phyloP scores from a whole-genome alignment of 371 early-diverging fungal species.

The Globomyces sp. region DNA sequence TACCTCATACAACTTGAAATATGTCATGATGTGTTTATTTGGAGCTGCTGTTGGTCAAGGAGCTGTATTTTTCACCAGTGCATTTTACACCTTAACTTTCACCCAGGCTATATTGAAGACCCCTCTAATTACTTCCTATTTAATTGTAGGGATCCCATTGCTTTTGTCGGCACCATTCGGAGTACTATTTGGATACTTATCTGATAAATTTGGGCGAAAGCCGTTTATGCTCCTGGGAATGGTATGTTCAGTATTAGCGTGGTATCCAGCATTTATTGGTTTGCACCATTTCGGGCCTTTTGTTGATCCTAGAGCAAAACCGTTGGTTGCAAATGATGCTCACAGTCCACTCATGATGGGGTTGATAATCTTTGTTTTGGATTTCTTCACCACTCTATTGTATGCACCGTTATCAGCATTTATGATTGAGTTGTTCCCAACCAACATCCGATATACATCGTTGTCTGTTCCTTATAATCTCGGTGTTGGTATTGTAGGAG shows the following conservation, averaged over 20 bases:
- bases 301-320: neutral
- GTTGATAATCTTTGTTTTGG: constrained; percentile 18
- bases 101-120: neutral
- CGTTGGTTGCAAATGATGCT: neutral
- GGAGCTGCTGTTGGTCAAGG: constrained; percentile 27
- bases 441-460: constrained; percentile 24
- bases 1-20: constrained; percentile 14
- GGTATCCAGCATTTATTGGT: constrained; percentile 22
- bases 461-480: constrained; percentile 18
- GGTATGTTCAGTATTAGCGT: neutral
- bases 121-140: constrained; percentile 2
- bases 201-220: constrained; percentile 24
- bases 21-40: constrained; percentile 6
- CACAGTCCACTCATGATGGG: constrained; percentile 19
- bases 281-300: constrained; percentile 10
- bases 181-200: constrained; percentile 17
- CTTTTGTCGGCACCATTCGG: constrained; percentile 18
- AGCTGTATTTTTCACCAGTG: constrained; percentile 8
- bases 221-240: constrained; percentile 22
- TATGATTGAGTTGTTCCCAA: constrained; percentile 29
- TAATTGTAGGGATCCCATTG: constrained; percentile 11
- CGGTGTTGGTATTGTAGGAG: constrained; percentile 25
- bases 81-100: constrained; percentile 16
- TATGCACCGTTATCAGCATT: constrained; percentile 22
- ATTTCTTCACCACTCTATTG: neutral